A percentile compares a stretch with the other conserved stretches of the same genome.
Evolutionary conservation across 2,329 filamentous ascomycete species (phyloP).

Genomic region (Phyllosticta citribraziliensis): DNA sequence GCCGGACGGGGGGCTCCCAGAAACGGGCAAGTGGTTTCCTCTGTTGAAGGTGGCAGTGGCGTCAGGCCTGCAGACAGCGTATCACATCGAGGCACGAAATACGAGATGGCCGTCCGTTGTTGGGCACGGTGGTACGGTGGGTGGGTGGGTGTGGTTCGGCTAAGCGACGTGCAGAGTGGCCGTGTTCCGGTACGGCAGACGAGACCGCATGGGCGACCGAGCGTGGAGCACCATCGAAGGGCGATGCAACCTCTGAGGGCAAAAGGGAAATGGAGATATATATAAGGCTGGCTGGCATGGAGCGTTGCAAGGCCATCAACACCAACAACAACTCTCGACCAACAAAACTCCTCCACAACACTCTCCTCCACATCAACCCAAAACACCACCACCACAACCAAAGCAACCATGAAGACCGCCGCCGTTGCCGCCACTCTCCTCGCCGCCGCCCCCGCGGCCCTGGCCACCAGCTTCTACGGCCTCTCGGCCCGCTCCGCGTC

Average conservation of each 20-base stretch:
- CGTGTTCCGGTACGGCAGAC: background rate
- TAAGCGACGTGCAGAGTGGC: background rate
- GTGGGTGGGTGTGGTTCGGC: background rate
- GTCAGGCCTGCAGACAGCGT: constrained; percentile 3
- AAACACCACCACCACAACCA: background rate
- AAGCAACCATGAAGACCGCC: constrained; percentile 24
- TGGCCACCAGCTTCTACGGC: constrained; percentile 29
- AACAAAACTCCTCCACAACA: background rate
- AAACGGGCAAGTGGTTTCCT: background rate
- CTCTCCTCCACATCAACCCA: background rate
- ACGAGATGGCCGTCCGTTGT: constrained; percentile 5
- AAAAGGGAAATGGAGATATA: background rate
- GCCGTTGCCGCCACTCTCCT: constrained; percentile 20
- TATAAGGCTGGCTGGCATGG: constrained; percentile 2
- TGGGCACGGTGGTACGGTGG: too few species aligned
- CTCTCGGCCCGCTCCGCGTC: constrained; percentile 37
- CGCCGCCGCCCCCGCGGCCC: constrained; percentile 15
- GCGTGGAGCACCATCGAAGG: background rate
- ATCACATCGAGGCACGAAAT: constrained; percentile 3
- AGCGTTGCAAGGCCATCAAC: background rate
- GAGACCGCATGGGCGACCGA: background rate
- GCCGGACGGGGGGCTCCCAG: background rate
- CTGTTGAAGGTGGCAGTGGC: constrained; percentile 4
- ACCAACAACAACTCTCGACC: background rate
- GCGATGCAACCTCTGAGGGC: background rate